Evolutionary conservation across 2,329 filamentous ascomycete species (phyloP), one percentile per base, ranked within the genome.

Genomic region (Mollisia scopiformis): DNA sequence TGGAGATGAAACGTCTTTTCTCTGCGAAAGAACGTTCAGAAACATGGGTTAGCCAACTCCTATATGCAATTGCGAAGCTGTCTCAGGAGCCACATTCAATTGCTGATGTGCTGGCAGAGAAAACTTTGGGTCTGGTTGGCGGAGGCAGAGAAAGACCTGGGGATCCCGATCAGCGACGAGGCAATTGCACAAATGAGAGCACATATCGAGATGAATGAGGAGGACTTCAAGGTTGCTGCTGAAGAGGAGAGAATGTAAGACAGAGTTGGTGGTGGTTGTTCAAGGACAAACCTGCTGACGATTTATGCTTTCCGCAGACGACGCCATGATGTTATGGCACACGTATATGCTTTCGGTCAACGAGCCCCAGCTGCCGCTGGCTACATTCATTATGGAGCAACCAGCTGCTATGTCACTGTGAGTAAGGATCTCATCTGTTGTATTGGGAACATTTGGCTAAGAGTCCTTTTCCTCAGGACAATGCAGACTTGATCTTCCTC

Each of bases 71-170:
- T n/a, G n/a, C n/a, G n/a, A n/a, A n/a, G n/a, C n/a, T n/a, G n/a
- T n/a, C n/a, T n/a, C n/a, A n/a, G n/a, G n/a, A n/a, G n/a, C n/a
- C n/a, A n/a, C n/a, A n/a, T n/a, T n/a, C n/a, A n/a, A 19, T 10
- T 43, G n/a, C 16, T 43, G 8, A 10, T 10, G 11, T 11, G 3
- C n/a, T 21, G 16, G 1, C 6, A 21, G 39, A 43, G 39, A 43
- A 57, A 86, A 84, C 66, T 97, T 19, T 97, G 93, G 93, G 80
- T 94, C 47, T 88, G 84, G 77, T 88, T 97, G 11, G 93, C 93
- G 25, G 89, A 96, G 80, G 82, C 84, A 10, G 89, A 97, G 80
- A 88, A 88, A 75, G 89, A 93, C 75, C 84, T 96, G 1, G 93
- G 93, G 1, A 84, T 96, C 46, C 79, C 84, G 6, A 93, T 97